These are phyloP conservation scores for Coemansia biformis DNA, from an alignment of 192 early-diverging fungal species.

Conservation along the genomic window DNA sequence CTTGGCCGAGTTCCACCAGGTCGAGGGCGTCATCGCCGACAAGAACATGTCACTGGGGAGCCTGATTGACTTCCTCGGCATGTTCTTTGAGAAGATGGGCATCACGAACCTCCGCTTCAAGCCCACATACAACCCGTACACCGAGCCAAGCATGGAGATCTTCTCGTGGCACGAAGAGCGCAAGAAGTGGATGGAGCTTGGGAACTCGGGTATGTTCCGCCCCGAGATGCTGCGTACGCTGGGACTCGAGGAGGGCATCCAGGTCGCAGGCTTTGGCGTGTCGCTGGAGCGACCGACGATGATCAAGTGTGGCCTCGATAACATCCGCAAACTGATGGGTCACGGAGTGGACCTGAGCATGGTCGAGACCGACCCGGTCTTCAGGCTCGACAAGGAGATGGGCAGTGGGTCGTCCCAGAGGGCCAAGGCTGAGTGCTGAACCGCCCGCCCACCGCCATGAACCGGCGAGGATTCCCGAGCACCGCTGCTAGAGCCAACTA, in stretches of 20 bases:
- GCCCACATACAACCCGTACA: slow-evolving; percentile 99
- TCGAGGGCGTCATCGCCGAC: slow-evolving; percentile 98
- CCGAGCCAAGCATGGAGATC: slow-evolving; percentile 99
- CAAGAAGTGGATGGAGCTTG: slow-evolving; percentile 90
- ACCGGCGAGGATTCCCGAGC: no score
- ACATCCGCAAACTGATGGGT: slow-evolving; percentile 92
- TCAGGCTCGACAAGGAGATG: slow-evolving; percentile 78
- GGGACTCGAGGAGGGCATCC: slow-evolving; percentile 90
- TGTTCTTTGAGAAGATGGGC: slow-evolving; percentile 98
- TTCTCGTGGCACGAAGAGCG: slow-evolving; percentile 93
- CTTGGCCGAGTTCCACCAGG: slow-evolving; percentile 99
- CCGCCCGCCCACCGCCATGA: no score
- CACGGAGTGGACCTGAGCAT: slow-evolving; percentile 90
- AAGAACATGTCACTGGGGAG: slow-evolving; percentile 90
- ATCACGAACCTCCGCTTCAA: slow-evolving; percentile 92
- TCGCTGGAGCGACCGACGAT: slow-evolving; percentile 96
- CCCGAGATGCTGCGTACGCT: slow-evolving; percentile 96
- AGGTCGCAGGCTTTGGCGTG: slow-evolving; percentile 97
- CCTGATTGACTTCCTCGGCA: slow-evolving; percentile 92
- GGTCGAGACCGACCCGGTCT: slow-evolving; percentile 85
- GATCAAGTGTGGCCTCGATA: slow-evolving; percentile 92
- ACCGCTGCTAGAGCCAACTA: no score
- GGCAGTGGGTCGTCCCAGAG: slow-evolving; percentile 27
- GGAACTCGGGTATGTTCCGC: slow-evolving; percentile 99
- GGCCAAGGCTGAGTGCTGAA: no score